Evolutionary conservation across 2,329 filamentous ascomycete species (phyloP).

Genomic region (Dryadomyces quercivorus): DNA sequence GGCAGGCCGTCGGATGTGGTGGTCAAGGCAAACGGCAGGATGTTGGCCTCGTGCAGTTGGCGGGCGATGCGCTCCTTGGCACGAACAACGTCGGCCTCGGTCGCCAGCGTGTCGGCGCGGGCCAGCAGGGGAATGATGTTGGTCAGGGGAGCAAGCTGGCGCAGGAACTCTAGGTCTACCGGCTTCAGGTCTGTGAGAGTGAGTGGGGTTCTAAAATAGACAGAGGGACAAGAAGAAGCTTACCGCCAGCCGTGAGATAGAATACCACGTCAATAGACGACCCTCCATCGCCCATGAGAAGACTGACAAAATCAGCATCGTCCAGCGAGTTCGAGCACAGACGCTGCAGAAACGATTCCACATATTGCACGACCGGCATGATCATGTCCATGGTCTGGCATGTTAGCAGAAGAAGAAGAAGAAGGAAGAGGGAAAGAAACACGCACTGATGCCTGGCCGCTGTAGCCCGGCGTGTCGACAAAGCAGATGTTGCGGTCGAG

Average conservation of each 20-base stretch:
- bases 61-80: slow-evolving; percentile 48
- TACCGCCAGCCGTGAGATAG: slow-evolving; percentile 62
- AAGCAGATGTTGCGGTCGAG: slow-evolving; percentile 91
- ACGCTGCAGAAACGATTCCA: slow-evolving; percentile 56
- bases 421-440: not conserved
- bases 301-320: slow-evolving; percentile 61
- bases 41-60: slow-evolving; percentile 42
- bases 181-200: slow-evolving; percentile 37
- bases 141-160: slow-evolving; percentile 56
- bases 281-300: slow-evolving; percentile 73
- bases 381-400: slow-evolving; percentile 40
- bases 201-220: not conserved
- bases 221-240: not conserved
- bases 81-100: slow-evolving; percentile 38
- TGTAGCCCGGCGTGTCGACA: slow-evolving; percentile 66
- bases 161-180: slow-evolving; percentile 60
- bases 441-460: slow-evolving; percentile 39
- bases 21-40: slow-evolving; percentile 54
- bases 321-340: slow-evolving; percentile 51
- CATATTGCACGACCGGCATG: slow-evolving; percentile 53
- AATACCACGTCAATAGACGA: slow-evolving; percentile 75
- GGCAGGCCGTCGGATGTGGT: not conserved
- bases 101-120: slow-evolving; percentile 55
- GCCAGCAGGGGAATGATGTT: slow-evolving; percentile 79
- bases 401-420: slow-evolving; percentile 10